Base-by-base conservation (phyloP, 768 basidiomycete genomes). In the Tylopilus intermedius region DNA sequence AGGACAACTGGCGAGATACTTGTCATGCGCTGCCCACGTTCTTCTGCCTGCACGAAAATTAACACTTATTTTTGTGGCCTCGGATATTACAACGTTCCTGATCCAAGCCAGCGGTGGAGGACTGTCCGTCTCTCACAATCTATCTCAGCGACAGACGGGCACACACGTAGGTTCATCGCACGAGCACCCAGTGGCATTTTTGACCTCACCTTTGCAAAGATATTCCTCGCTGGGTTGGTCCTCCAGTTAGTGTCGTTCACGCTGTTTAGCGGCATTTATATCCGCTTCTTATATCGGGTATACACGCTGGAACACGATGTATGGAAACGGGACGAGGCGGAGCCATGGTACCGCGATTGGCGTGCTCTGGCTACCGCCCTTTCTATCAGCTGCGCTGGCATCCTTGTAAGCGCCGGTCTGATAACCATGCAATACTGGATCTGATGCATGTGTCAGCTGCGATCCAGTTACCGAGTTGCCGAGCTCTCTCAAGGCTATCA, bases 401-500 rank as follows among this genome's bases (percentile, higher is more conserved):
- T 88, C 54, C 63, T 86, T 52, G 84, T 87, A 52, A 44, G 79
- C 72, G 29, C 14, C 14, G 6, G 8, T 39, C 10, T 26, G 27
- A 8, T 40, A 13, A 22, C 3, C 13, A 18, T 29, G 7, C n/a
- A 5, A 24, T 11, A 5, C 5, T 2, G 9, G 26, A 27, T 49
- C 40, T 52, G 9, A 54, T 3, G n/a, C 11, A 10, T 21, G 40
- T 30, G 15, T 0, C 45, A 84, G 83, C 75, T 86, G 56, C 86
- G 87, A 50, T 87, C 82, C 37, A 66, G 75, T 2, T 90, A 81
- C 70, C 77, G 77, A 62, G 75, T 76, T 10, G 71, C 76, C 15
- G 86, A 90, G 58, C 73, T 81, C 27, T 77, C 80, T 3, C 71
- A 86, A 65, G 88, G 88, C n/a, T 86, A 72, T 64, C 53, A 66